Conservation (phyloP, 768 basidiomycete genomes). For the Psilocybe cubensis region DNA sequence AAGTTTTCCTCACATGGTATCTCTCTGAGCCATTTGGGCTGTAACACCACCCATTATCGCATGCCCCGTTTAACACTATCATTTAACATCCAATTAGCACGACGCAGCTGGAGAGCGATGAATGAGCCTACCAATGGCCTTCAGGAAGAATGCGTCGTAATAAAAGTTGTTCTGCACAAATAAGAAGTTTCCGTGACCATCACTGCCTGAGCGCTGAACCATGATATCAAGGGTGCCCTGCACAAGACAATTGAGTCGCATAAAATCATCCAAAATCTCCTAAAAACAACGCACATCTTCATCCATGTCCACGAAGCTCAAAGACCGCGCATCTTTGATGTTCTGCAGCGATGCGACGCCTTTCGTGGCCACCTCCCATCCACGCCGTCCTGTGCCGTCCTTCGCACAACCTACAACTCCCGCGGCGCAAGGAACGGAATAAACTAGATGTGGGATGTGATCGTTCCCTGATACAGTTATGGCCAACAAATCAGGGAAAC, state of each 20-base stretch:
- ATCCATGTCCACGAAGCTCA: slow-evolving; percentile 88
- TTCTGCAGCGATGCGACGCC: slow-evolving; percentile 64
- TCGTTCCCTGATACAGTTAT: slow-evolving; percentile 49
- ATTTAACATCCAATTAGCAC: neutral
- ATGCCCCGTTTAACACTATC: slow-evolving; percentile 91
- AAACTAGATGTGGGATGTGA: slow-evolving; percentile 62
- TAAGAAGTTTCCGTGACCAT: slow-evolving; percentile 60
- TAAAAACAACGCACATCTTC: slow-evolving; percentile 75
- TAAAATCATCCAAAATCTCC: neutral
- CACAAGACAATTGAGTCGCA: neutral
- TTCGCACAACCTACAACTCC: slow-evolving; percentile 61
- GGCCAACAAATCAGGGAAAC: slow-evolving; percentile 86
- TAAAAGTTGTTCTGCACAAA: slow-evolving; percentile 98
- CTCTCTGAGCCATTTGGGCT: slow-evolving; percentile 56
- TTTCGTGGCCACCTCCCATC: slow-evolving; percentile 59
- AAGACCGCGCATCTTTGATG: slow-evolving; percentile 79
- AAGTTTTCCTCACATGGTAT: slow-evolving; percentile 69
- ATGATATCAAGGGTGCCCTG: slow-evolving; percentile 92
- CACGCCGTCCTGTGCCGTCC: slow-evolving; percentile 57
- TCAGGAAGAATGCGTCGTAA: slow-evolving; percentile 98
- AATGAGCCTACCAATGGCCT: slow-evolving; percentile 77
- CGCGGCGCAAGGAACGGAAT: slow-evolving; percentile 61
- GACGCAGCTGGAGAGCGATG: neutral
- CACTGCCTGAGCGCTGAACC: slow-evolving; percentile 79
- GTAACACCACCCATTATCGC: slow-evolving; percentile 80